A percentile compares a stretch with the other conserved stretches of the same genome.
Evolutionary conservation across 1,139 yeast genomes (phyloP).

Genomic region (Trichomonascaceae sp.): DNA sequence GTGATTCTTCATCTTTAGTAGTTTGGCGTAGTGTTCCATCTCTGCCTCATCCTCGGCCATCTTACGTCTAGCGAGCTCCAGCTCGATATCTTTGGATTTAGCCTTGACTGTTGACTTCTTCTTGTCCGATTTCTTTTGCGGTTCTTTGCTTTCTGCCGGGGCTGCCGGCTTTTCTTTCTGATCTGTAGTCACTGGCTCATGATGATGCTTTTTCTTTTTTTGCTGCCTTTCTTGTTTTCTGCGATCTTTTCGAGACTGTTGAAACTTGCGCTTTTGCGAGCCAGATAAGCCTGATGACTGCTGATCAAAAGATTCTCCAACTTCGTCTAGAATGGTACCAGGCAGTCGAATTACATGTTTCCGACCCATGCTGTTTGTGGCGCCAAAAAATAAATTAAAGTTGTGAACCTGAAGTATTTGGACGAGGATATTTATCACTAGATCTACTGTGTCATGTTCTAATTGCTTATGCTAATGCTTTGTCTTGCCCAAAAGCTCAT

Average conservation of each 20-base stretch:
- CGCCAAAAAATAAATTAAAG: too few species aligned
- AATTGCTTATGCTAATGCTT: too few species aligned
- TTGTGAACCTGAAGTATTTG: too few species aligned
- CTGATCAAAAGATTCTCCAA: constrained; percentile 24
- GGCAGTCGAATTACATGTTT: constrained; percentile 61
- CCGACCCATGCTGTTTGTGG: too few species aligned
- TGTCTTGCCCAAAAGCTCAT: constrained; percentile 7
- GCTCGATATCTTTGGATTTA: constrained; percentile 8
- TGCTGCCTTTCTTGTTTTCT: constrained; percentile 41
- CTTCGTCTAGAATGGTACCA: constrained; percentile 50
- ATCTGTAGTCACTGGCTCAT: constrained; percentile 3
- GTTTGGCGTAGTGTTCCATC: constrained; percentile 69
- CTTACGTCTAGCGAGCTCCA: constrained; percentile 19
- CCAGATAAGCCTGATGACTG: constrained; percentile 13
- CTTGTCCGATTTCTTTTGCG: constrained; percentile 2
- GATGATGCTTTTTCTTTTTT: constrained; percentile 34
- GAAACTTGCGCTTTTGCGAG: constrained; percentile 23
- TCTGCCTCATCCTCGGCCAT: constrained; percentile 61
- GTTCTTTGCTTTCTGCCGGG: not conserved
- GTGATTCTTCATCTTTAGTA: constrained; percentile 56
- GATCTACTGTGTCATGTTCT: too few species aligned
- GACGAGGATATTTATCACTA: too few species aligned
- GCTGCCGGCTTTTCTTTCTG: not conserved
- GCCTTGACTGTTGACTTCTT: not conserved
- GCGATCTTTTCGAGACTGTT: constrained; percentile 38